Percentiles rank a stretch among this genome's conserved stretches.
Evolutionary conservation across 176 grass and related monocot species (phyloP).

Genomic region (Triticum urartu): DNA sequence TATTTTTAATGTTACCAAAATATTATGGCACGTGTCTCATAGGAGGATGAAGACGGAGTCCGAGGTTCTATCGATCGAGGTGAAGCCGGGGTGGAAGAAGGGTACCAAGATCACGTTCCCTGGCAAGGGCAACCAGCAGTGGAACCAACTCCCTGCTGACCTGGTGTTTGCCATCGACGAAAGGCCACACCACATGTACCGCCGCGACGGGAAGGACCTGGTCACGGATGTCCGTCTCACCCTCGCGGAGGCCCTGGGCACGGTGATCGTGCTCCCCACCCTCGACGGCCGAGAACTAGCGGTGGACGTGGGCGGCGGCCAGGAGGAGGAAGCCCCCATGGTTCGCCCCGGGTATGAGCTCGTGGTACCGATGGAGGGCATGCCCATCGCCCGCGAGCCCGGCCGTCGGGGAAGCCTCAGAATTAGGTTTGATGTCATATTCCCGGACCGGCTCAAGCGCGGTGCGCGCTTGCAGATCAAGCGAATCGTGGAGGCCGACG

Average conservation of each 20-base stretch:
- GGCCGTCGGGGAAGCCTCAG: slow-evolving; percentile 54
- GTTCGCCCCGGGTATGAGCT: slow-evolving; percentile 62
- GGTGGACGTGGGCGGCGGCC: slow-evolving; percentile 26
- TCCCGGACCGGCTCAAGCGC: slow-evolving; percentile 47
- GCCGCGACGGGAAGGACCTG: slow-evolving; percentile 63
- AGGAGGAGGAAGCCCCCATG: slow-evolving; percentile 17
- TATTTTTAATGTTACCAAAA: too few relatives aligned
- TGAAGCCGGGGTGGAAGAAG: slow-evolving; percentile 89
- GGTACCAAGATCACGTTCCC: slow-evolving; percentile 82
- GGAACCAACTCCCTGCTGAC: slow-evolving; percentile 40
- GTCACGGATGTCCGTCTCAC: slow-evolving; percentile 38
- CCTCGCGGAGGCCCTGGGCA: slow-evolving; percentile 53
- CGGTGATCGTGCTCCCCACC: slow-evolving; percentile 38
- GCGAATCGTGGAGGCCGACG: slow-evolving; percentile 26
- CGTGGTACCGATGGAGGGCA: slow-evolving; percentile 62
- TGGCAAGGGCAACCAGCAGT: slow-evolving; percentile 52
- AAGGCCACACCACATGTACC: slow-evolving; percentile 64
- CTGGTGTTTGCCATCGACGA: slow-evolving; percentile 75
- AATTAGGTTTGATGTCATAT: slow-evolving; percentile 56
- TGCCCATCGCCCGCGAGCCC: slow-evolving; percentile 70
- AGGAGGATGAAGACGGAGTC: slow-evolving; percentile 62
- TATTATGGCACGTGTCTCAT: background rate
- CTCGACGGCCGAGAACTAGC: slow-evolving; percentile 53
- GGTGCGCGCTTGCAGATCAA: slow-evolving; percentile 36
- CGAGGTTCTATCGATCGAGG: slow-evolving; percentile 62